A percentile compares a stretch with the other conserved stretches of the same genome.
phyloP scores from a whole-genome alignment of 257 asterid species.

The Coffea eugenioides region DNA sequence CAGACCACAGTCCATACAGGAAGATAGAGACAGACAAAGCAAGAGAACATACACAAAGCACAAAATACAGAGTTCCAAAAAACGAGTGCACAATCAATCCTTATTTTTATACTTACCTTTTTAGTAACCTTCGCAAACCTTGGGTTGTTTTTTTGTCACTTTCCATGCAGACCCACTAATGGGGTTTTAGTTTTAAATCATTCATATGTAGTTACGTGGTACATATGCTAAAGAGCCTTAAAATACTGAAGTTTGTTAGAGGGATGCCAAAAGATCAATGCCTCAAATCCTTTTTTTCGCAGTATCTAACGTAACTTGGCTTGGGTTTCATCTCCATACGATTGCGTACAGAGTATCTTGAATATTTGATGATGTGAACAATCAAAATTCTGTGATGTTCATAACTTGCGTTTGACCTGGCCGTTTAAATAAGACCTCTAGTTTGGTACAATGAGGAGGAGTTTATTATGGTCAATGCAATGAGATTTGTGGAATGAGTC shows the following conservation, averaged over 20 bases:
- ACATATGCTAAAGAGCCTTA: slow-evolving; percentile 7
- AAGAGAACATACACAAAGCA: slow-evolving; percentile 58
- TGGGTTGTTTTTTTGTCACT: slow-evolving; percentile 40
- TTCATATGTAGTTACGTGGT: slow-evolving; percentile 15
- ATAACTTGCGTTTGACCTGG: not conserved
- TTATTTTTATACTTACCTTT: slow-evolving; percentile 40
- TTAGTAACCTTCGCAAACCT: slow-evolving; percentile 53
- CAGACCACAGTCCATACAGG: slow-evolving; percentile 2
- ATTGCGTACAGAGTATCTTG: not conserved
- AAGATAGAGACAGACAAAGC: slow-evolving; percentile 27
- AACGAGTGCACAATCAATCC: slow-evolving; percentile 32
- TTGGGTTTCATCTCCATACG: not conserved
- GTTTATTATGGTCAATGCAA: no score
- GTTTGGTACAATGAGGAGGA: no score
- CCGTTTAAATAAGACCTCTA: no score
- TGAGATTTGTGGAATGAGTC: no score
- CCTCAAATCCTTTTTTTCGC: not conserved
- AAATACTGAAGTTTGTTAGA: not conserved
- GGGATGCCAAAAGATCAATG: not conserved
- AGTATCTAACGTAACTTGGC: not conserved
- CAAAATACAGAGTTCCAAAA: slow-evolving; percentile 67
- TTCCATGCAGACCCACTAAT: slow-evolving; percentile 26
- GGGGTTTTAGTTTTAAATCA: slow-evolving; percentile 10
- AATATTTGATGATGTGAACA: not conserved
- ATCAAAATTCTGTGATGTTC: no score